These are phyloP conservation scores for Pisolithus albus DNA, from an alignment of 768 basidiomycete species.

Conservation along the genomic window DNA sequence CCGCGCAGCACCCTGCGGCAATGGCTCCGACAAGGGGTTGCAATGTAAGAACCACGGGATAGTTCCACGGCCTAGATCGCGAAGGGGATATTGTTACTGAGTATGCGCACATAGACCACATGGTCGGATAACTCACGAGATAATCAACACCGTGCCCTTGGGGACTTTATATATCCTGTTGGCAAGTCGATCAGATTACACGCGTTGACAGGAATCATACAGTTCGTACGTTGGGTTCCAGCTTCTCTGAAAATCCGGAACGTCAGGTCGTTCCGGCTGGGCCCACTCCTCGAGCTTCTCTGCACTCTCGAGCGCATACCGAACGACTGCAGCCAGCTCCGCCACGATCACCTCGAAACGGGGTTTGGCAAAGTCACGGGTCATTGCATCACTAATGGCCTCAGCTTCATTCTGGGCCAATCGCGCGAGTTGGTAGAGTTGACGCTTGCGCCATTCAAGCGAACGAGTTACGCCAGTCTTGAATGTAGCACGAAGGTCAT, in stretches of 20 bases:
- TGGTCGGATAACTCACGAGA: slow-evolving; percentile 38
- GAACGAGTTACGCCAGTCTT: slow-evolving; percentile 42
- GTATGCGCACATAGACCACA: neutral
- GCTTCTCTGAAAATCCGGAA: slow-evolving; percentile 34
- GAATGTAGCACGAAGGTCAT: slow-evolving; percentile 41
- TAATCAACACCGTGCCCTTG: slow-evolving; percentile 56
- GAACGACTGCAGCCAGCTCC: slow-evolving; percentile 43
- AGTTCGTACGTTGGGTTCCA: slow-evolving; percentile 41
- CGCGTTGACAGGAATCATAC: neutral
- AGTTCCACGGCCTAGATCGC: slow-evolving; percentile 55
- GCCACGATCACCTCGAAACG: slow-evolving; percentile 25
- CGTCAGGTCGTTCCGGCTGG: slow-evolving; percentile 34
- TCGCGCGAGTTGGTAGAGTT: slow-evolving; percentile 56
- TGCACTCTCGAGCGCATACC: slow-evolving; percentile 37
- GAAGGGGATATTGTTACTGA: neutral
- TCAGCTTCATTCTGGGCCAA: slow-evolving; percentile 58
- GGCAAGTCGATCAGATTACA: neutral
- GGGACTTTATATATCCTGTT: slow-evolving; percentile 43
- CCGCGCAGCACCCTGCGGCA: slow-evolving; percentile 62
- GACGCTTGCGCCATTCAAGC: slow-evolving; percentile 54
- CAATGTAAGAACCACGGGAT: slow-evolving; percentile 48
- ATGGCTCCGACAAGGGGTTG: slow-evolving; percentile 66
- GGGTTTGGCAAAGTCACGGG: slow-evolving; percentile 47
- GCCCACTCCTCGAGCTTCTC: slow-evolving; percentile 55
- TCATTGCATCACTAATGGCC: slow-evolving; percentile 37